Base-by-base conservation (phyloP, 169 alveolate genomes). In the Miamiensis avidus region DNA sequence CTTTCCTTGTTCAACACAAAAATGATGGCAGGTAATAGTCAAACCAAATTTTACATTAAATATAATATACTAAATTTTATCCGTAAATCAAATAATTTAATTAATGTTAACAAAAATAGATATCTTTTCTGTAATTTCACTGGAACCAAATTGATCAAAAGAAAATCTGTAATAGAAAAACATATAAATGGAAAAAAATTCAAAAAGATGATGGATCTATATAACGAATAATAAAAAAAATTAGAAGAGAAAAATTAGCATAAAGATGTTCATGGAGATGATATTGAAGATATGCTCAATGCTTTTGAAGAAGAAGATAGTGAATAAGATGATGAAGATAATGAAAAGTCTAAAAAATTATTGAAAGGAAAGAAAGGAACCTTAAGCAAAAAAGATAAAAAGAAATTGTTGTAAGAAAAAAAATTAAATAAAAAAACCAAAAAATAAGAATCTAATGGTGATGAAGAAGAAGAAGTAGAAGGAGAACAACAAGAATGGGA, bases 131-230 rank as follows among this genome's bases (percentile, higher is more conserved):
- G 87, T 64, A 73, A 82, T 73, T 34, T 82, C 65, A 82, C 87
- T 4, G 49, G 82, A 75, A 74, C 74, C 29, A 74, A 34, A 30
- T 74, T 82, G 1, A 82, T 34, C 30, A 73, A 75, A 82, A 82
- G 49, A 31, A 82, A 82, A 49, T 28, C 87, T 34, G 74, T 49
- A 4, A 30, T 82, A 11, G 64, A 74, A 15, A 82, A 82, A 28
- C 87, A 82, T 74, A 82, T 82, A 27, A 82, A 82, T 73, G 87
- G 87, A 32, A 82, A 74, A 75, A 82, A 81, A 82, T 82, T 74
- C 32, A 72, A 82, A 74, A 29, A 74, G 26, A 73, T 82, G 28
- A 81, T 73, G 6, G 82, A 82, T 73, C 31, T 34, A 72, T 76
- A 30, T 25, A 69, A 82, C 64, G 31, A 69, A 31, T 73, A 82